Evolutionary conservation across 2,329 filamentous ascomycete species (phyloP).

Genomic region (Thielaviopsis euricoi): DNA sequence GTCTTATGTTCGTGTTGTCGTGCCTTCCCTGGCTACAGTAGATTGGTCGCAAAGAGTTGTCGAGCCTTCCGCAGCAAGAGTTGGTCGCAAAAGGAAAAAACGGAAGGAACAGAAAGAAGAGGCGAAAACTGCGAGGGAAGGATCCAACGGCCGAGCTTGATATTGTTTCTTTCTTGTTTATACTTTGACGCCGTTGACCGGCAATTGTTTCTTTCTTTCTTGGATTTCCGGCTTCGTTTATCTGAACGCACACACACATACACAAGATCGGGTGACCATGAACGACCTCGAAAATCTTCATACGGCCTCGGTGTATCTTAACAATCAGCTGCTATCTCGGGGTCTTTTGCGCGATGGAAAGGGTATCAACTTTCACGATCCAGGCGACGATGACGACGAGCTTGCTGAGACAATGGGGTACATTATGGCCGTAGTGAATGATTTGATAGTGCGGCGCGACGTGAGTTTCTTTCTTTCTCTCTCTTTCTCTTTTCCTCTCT

Average conservation of each 20-base stretch:
- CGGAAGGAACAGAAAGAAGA: too few species aligned
- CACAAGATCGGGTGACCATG: constrained; percentile 22
- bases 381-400: constrained; percentile 41
- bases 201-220: too few species aligned
- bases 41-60: too few species aligned
- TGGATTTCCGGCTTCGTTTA: too few species aligned
- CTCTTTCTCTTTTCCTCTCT: not conserved
- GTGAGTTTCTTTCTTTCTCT: constrained; percentile 31
- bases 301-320: constrained; percentile 55
- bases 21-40: too few species aligned
- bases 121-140: too few species aligned
- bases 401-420: constrained; percentile 55
- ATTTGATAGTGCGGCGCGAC: constrained; percentile 78
- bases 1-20: too few species aligned
- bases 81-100: too few species aligned
- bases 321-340: constrained; percentile 52
- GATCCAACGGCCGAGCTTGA: too few species aligned
- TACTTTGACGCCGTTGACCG: too few species aligned
- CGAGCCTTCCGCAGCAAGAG: too few species aligned
- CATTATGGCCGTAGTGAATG: constrained; percentile 87
- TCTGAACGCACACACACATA: not conserved
- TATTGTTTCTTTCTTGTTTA: too few species aligned
- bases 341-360: constrained; percentile 52
- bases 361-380: constrained; percentile 66
- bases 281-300: constrained; percentile 44